A percentile compares a stretch with the other conserved stretches of the same genome.
Conservation (phyloP, 208 protist species). For the Leptomonas seymouri region DNA sequence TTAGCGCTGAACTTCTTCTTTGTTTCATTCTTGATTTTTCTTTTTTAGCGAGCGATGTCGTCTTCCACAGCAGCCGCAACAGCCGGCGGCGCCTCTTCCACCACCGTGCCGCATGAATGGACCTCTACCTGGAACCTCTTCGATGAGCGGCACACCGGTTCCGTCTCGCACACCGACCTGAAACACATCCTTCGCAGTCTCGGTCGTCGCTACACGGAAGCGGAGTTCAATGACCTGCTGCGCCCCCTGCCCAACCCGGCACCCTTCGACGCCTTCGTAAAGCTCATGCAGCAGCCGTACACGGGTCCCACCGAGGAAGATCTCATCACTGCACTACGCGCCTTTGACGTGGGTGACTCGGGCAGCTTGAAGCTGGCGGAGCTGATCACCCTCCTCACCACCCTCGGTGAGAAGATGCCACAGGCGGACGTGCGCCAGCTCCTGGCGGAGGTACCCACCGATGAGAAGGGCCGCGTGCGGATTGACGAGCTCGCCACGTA, state of each 20-base stretch:
- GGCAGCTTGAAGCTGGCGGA: constrained; percentile 75
- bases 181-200: constrained; percentile 91
- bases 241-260: constrained; percentile 62
- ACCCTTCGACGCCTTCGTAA: constrained; percentile 66
- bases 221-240: constrained; percentile 86
- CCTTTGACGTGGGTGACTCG: constrained; percentile 80
- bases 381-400: constrained; percentile 83
- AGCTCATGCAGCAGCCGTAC: constrained; percentile 90
- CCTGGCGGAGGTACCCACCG: constrained; percentile 71
- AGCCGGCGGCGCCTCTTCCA: constrained; percentile 5
- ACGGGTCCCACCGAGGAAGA: constrained; percentile 87
- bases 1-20: constrained; percentile 6
- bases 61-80: neutral
- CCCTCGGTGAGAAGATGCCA: constrained; percentile 90
- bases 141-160: constrained; percentile 76
- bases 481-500: constrained; percentile 86
- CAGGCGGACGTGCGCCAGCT: constrained; percentile 86
- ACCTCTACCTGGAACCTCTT: constrained; percentile 90
- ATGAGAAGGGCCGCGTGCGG: constrained; percentile 72
- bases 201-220: constrained; percentile 87
- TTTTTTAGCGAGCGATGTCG: constrained; percentile 4
- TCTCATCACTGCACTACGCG: constrained; percentile 77
- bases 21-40: constrained; percentile 7
- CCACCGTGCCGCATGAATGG: constrained; percentile 74
- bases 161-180: constrained; percentile 72